phyloP scores from a whole-genome alignment of 495 filamentous ascomycete genomes.

The Podospora comata region DNA sequence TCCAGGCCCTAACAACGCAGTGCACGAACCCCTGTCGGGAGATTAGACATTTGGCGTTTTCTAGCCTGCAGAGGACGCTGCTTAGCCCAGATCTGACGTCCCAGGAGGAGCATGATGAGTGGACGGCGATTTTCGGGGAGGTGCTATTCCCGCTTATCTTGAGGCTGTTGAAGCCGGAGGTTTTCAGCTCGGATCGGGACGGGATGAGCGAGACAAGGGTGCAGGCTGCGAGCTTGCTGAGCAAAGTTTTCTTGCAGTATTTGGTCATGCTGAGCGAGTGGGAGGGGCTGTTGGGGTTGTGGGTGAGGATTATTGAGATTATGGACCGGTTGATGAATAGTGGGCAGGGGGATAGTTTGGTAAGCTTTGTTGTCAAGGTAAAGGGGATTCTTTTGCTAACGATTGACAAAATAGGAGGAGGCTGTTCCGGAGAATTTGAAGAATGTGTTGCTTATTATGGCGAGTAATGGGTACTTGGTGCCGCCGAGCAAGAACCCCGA shows the following conservation, averaged over 20 bases:
- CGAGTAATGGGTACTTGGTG: slow-evolving; percentile 79
- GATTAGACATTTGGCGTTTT: slow-evolving; percentile 82
- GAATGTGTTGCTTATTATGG: slow-evolving; percentile 96
- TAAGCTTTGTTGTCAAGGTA: slow-evolving; percentile 45
- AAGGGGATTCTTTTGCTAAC: slow-evolving; percentile 20
- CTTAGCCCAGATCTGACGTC: slow-evolving; percentile 75
- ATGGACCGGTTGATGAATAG: slow-evolving; percentile 97
- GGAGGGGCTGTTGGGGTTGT: slow-evolving; percentile 90
- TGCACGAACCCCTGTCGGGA: slow-evolving; percentile 95
- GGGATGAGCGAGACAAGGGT: slow-evolving; percentile 97
- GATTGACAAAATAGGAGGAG: slow-evolving; percentile 63
- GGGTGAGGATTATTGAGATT: slow-evolving; percentile 88
- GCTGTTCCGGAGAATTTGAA: slow-evolving; percentile 94
- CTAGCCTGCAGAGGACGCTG: slow-evolving; percentile 81
- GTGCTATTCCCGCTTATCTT: slow-evolving; percentile 93
- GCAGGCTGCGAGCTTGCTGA: slow-evolving; percentile 84
- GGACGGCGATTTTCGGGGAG: slow-evolving; percentile 91
- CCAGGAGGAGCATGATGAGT: slow-evolving; percentile 70
- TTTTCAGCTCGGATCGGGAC: slow-evolving; percentile 84
- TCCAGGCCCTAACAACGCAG: slow-evolving; percentile 80
- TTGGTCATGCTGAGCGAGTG: slow-evolving; percentile 77
- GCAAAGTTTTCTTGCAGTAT: slow-evolving; percentile 94
- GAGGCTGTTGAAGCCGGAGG: slow-evolving; percentile 87
- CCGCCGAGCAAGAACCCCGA: slow-evolving; percentile 60
- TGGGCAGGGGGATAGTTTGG: slow-evolving; percentile 84